phyloP scores from a whole-genome alignment of 768 basidiomycete genomes.

The Mycena amicta region DNA sequence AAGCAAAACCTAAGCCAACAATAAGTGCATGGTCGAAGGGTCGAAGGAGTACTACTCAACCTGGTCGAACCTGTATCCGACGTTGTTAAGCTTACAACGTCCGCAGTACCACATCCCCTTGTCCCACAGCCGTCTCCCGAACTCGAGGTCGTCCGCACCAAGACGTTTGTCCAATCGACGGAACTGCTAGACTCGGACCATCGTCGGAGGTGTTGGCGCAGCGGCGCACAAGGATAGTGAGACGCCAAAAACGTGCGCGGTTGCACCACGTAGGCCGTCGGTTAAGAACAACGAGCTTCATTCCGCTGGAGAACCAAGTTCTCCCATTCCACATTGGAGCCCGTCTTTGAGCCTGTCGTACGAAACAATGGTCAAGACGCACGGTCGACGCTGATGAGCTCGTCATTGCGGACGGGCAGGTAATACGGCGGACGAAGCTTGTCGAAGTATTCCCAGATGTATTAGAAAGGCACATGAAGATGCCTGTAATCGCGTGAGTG shows the following conservation, averaged over 20 bases:
- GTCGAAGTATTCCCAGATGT: constrained; percentile 26
- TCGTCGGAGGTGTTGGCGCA: constrained; percentile 28
- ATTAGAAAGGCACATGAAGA: constrained; percentile 31
- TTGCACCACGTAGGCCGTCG: constrained; percentile 23
- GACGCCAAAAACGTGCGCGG: constrained; percentile 16
- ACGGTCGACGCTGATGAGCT: constrained; percentile 27
- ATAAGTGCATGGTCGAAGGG: too few relatives aligned
- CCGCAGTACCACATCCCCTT: neutral
- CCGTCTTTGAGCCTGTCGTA: neutral
- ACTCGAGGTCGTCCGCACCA: constrained; percentile 14
- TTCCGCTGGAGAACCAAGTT: constrained; percentile 14
- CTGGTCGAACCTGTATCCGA: too few relatives aligned
- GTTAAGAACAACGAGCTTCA: constrained; percentile 18
- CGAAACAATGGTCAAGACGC: neutral
- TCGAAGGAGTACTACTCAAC: too few relatives aligned
- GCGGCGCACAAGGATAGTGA: constrained; percentile 18
- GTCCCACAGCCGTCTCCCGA: constrained; percentile 7
- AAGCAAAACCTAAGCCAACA: too few relatives aligned
- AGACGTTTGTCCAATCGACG: constrained; percentile 21
- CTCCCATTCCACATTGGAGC: constrained; percentile 29
- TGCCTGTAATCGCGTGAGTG: constrained; percentile 14
- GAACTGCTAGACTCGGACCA: constrained; percentile 22
- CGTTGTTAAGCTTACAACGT: too few relatives aligned
- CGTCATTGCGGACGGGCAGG: constrained; percentile 22
- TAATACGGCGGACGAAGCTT: constrained; percentile 27